Conservation (phyloP, 192 early-diverging fungal genomes). For the Podila horticola region DNA sequence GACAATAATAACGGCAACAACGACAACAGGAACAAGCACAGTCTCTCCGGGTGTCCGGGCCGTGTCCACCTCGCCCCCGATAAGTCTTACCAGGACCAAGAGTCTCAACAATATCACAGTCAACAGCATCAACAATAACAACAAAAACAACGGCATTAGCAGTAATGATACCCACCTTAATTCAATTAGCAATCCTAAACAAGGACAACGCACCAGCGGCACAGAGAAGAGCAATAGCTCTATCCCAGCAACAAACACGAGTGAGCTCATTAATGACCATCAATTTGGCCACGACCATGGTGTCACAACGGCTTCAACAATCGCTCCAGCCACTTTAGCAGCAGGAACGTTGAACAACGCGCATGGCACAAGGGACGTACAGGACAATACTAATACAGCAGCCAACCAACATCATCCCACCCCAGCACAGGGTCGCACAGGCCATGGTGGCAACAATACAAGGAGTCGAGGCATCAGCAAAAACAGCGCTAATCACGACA, state of each 20-base stretch:
- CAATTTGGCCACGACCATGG: not conserved
- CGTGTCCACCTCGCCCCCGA: not conserved
- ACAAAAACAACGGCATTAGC: not conserved
- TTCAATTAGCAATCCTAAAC: not conserved
- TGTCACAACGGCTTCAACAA: not conserved
- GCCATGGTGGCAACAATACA: not conserved
- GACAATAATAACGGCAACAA: too few species aligned
- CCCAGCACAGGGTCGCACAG: not conserved
- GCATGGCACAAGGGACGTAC: not conserved
- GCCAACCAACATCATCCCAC: not conserved
- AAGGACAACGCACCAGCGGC: not conserved
- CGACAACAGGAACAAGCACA: too few species aligned
- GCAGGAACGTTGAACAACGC: too few species aligned
- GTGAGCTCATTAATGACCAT: not conserved
- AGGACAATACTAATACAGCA: not conserved
- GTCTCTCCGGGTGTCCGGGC: too few species aligned
- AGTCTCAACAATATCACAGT: not conserved
- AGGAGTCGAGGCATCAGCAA: not conserved
- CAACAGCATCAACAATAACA: slow-evolving; percentile 4
- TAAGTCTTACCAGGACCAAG: not conserved
- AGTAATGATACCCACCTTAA: slow-evolving; percentile 2
- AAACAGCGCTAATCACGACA: not conserved
- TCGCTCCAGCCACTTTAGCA: not conserved
- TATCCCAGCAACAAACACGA: not conserved
- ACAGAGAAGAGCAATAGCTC: not conserved